These are phyloP conservation scores for Tricholoma matsutake DNA, from an alignment of 768 basidiomycete species.

Conservation along the genomic window DNA sequence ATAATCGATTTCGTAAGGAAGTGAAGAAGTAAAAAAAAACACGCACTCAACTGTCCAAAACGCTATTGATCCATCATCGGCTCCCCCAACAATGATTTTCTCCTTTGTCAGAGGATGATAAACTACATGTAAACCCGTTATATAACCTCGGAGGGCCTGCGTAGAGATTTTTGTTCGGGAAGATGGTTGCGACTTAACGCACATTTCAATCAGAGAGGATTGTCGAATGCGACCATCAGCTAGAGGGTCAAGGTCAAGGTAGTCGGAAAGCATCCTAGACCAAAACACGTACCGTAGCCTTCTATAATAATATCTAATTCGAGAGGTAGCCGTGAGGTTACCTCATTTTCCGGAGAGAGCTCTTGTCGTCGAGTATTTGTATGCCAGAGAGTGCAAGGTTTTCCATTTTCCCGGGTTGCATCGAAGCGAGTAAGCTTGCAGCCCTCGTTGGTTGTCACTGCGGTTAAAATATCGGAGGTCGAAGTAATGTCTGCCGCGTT, in stretches of 20 bases:
- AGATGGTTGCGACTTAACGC: slow-evolving; percentile 18
- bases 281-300: slow-evolving; percentile 53
- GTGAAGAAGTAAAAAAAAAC: background rate
- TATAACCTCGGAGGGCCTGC: slow-evolving; percentile 40
- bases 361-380: slow-evolving; percentile 6
- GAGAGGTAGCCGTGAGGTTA: slow-evolving; percentile 50
- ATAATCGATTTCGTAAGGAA: background rate
- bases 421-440: slow-evolving; percentile 8
- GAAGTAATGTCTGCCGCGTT: slow-evolving; percentile 22
- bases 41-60: slow-evolving; percentile 69
- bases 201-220: slow-evolving; percentile 41
- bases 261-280: background rate
- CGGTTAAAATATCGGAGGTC: slow-evolving; percentile 18
- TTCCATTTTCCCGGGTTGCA: background rate
- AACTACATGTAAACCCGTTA: slow-evolving; percentile 52
- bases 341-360: slow-evolving; percentile 5
- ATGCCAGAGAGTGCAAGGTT: slow-evolving; percentile 26
- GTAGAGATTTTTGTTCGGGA: slow-evolving; percentile 41
- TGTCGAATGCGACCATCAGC: slow-evolving; percentile 53
- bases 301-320: slow-evolving; percentile 56
- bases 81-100: slow-evolving; percentile 66
- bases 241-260: slow-evolving; percentile 18
- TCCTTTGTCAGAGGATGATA: slow-evolving; percentile 60
- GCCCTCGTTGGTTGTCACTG: slow-evolving; percentile 11
- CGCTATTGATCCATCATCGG: slow-evolving; percentile 73